Conservation (phyloP, 352 stramenopile species). For the Phytophthora chlamydospora region DNA sequence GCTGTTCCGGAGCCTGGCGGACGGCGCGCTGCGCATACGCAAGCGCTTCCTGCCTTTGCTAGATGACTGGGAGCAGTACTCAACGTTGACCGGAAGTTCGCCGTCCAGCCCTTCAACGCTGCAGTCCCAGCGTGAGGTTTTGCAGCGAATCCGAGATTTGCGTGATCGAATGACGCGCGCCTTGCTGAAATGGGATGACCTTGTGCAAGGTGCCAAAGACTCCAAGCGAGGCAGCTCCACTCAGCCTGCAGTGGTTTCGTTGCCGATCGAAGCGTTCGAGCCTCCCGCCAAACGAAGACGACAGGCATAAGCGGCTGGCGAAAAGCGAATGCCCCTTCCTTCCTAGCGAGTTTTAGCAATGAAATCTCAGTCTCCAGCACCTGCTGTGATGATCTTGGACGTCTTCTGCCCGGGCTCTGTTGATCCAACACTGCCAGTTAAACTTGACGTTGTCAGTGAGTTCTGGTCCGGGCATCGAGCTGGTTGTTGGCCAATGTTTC, state of each 20-base stretch:
- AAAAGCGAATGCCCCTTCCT: too few relatives aligned
- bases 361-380: too few relatives aligned
- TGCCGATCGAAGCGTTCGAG: slow-evolving; percentile 43
- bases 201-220: slow-evolving; percentile 31
- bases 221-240: slow-evolving; percentile 6
- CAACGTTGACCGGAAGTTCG: slow-evolving; percentile 21
- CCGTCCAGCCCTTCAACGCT: slow-evolving; percentile 1
- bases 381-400: too few relatives aligned
- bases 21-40: slow-evolving; percentile 61
- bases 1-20: slow-evolving; percentile 57
- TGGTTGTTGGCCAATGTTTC: too few relatives aligned
- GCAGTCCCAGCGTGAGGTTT: slow-evolving; percentile 25
- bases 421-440: too few relatives aligned
- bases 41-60: slow-evolving; percentile 81
- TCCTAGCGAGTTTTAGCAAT: too few relatives aligned
- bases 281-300: slow-evolving; percentile 27
- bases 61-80: slow-evolving; percentile 57
- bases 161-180: slow-evolving; percentile 39
- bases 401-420: too few relatives aligned
- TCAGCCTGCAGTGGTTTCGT: slow-evolving; percentile 28
- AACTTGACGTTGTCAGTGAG: too few relatives aligned
- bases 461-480: too few relatives aligned
- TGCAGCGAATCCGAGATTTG: slow-evolving; percentile 36
- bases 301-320: not conserved
- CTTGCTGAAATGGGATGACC: slow-evolving; percentile 50